Evolutionary conservation across 2,329 filamentous ascomycete genomes (phyloP).

Genomic region (Colletotrichum karsti): DNA sequence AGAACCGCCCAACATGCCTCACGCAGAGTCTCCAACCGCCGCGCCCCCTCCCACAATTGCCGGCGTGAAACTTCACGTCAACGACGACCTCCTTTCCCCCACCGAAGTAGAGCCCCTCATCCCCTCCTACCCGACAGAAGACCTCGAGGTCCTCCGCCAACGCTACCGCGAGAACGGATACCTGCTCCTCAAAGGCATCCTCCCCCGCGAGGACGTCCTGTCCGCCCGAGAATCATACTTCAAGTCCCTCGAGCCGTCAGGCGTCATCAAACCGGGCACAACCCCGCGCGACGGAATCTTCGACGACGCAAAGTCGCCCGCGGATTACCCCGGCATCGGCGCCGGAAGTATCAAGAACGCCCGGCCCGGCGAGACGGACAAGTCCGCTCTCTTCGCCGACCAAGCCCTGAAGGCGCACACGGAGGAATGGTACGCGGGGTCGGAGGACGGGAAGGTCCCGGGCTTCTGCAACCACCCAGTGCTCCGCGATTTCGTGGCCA

Average conservation of each 20-base stretch:
- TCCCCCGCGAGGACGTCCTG: slow-evolving; percentile 23
- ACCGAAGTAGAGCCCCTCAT: slow-evolving; percentile 50
- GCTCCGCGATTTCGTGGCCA: slow-evolving; percentile 56
- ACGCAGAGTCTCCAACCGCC: not conserved
- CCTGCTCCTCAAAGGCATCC: slow-evolving; percentile 24
- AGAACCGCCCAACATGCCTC: not conserved
- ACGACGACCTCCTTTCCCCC: slow-evolving; percentile 48
- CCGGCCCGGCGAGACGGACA: slow-evolving; percentile 48
- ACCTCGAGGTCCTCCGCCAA: slow-evolving; percentile 15
- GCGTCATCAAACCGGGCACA: slow-evolving; percentile 25
- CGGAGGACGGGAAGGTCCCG: slow-evolving; percentile 31
- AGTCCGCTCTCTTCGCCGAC: slow-evolving; percentile 36
- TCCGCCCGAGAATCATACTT: slow-evolving; percentile 27
- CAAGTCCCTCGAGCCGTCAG: slow-evolving; percentile 24
- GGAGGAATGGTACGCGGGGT: slow-evolving; percentile 54
- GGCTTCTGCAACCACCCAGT: slow-evolving; percentile 60
- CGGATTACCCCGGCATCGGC: slow-evolving; percentile 46
- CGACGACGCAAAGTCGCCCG: slow-evolving; percentile 32
- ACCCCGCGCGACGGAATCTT: slow-evolving; percentile 26
- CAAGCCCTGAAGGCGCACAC: slow-evolving; percentile 62
- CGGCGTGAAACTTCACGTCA: slow-evolving; percentile 35
- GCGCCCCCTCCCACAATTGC: not conserved
- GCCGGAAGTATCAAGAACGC: slow-evolving; percentile 57
- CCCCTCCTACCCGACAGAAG: slow-evolving; percentile 46
- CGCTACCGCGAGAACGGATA: slow-evolving; percentile 23